A percentile compares a stretch with the other conserved stretches of the same genome.
phyloP scores from a whole-genome alignment of 345 rosid species.

The Linum tenue region DNA sequence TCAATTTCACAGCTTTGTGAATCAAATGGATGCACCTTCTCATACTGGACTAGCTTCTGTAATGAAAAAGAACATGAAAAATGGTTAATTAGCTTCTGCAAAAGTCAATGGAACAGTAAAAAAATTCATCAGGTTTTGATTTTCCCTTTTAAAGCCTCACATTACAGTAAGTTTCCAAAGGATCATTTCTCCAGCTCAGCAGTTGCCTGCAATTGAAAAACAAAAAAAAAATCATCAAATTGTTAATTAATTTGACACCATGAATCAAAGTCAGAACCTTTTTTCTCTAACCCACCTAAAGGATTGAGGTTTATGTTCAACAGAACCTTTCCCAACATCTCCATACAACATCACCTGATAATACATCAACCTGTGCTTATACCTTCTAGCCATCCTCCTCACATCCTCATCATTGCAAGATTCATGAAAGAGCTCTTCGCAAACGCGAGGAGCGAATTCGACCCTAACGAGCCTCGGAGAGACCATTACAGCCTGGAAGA shows the following conservation, averaged over 20 bases:
- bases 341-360: constrained; percentile 54
- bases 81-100: not conserved
- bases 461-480: constrained; percentile 38
- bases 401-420: constrained; percentile 22
- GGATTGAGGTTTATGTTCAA: constrained; percentile 15
- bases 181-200: constrained; percentile 15
- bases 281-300: constrained; percentile 17
- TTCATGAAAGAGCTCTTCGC: constrained; percentile 21
- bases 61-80: not conserved
- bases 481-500: constrained; percentile 55
- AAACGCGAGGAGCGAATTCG: constrained; percentile 44
- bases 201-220: constrained; percentile 24
- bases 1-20: constrained; percentile 15
- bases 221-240: not conserved
- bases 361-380: constrained; percentile 68
- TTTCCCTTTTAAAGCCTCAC: constrained; percentile 16
- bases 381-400: constrained; percentile 41
- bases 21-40: constrained; percentile 38
- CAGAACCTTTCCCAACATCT: constrained; percentile 19
- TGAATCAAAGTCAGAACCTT: not conserved
- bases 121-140: not conserved
- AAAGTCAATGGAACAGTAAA: not conserved
- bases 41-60: constrained; percentile 28
- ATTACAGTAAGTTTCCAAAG: constrained; percentile 13
- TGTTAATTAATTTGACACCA: constrained; percentile 7